phyloP scores from a whole-genome alignment of 495 filamentous ascomycete genomes.

The Penicillium pancosmium region DNA sequence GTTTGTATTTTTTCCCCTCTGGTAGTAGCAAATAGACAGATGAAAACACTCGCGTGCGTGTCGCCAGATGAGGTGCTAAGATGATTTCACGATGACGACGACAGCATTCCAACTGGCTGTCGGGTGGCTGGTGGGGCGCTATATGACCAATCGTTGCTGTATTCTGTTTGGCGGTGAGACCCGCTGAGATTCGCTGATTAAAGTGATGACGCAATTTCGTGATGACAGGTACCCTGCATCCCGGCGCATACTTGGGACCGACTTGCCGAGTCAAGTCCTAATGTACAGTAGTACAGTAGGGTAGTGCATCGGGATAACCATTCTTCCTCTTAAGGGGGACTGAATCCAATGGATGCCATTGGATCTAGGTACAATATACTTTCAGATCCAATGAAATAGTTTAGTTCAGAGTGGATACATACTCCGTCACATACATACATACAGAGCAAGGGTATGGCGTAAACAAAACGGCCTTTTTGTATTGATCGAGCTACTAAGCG shows the following conservation, averaged over 20 bases:
- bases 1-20: neutral
- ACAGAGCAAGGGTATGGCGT: too few relatives aligned
- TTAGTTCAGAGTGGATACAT: too few relatives aligned
- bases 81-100: conserved; percentile 34
- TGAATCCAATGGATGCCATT: neutral
- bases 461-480: conserved; percentile 3
- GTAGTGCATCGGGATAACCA: neutral
- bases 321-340: neutral
- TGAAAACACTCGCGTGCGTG: neutral
- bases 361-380: neutral
- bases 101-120: conserved; percentile 16
- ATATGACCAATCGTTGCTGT: neutral
- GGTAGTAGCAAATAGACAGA: neutral
- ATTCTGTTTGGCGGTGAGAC: neutral
- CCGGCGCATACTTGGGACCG: neutral
- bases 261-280: neutral
- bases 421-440: too few relatives aligned
- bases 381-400: neutral
- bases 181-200: neutral
- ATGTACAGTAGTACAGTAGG: neutral
- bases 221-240: neutral
- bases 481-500: conserved; percentile 1
- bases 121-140: neutral
- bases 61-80: neutral
- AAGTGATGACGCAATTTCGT: conserved; percentile 2